Base-by-base conservation (phyloP, 345 rosid genomes). In the Eucalyptus coolabah region DNA sequence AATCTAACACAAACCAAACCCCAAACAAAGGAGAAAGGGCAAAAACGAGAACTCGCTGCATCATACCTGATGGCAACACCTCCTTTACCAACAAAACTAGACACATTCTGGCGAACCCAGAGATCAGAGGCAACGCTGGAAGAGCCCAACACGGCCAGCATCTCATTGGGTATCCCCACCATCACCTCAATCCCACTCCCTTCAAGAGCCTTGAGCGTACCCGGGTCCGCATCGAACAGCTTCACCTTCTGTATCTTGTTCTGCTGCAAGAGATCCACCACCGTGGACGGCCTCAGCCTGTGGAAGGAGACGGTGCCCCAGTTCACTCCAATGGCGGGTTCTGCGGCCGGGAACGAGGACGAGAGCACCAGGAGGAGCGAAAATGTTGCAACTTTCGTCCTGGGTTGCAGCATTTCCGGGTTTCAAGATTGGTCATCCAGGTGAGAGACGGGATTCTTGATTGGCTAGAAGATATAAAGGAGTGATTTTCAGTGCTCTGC, bases 161-260 rank as follows among this genome's bases (percentile, higher is more conserved):
- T 89, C 63, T 97, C 98, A 90, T 98, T 98, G n/a, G 98, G 98
- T 51, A 98, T 95, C 85, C 96, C 95, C 89, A 96, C 91, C 99
- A 98, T 98, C 13, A 98, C 97, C 92, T 97, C 93, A 93, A 95
- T 98, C 88, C 99, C 98, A 90, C 94, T 91, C 63, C 98, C 96
- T 94, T 92, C 93, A 44, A 98, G 89, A 88, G 98, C 95, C 87
- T 67, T 86, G 40, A 97, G 91, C 45, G 86, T 95, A 90, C 90
- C 95, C 59, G 97, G 96, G 91, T 98, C 95, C 1, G 99, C 92
- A 81, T 95, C 99, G 90, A 98, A 98, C 45, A 97, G 96, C 95
- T 98, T 98, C 83, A 96, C 99, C 89, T 94, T 97, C 80, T 88
- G 90, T 51, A 98, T 95, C 88, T 93, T 95, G 93, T 98, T 98